Base-by-base conservation (phyloP, 1,139 yeast genomes). In the Chernovozyma aurita region DNA sequence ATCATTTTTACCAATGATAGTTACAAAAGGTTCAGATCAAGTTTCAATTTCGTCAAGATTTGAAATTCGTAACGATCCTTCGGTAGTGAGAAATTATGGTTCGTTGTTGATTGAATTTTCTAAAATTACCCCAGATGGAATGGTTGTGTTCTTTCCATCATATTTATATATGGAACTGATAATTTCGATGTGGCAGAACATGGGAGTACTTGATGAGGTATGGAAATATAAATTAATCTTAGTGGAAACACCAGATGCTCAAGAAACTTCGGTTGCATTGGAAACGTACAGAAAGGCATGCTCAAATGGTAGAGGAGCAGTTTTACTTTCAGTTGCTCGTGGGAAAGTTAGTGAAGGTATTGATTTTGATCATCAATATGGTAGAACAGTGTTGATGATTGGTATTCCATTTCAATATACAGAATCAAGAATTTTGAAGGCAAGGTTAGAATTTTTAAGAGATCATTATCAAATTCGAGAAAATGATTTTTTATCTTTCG, bases 171-270 rank as follows among this genome's bases (percentile, higher is more conserved):
- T 92, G 98, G 99, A 92, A 59, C 85, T 95, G 49, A 92, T 92
- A 51, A 92, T 90, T 33, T 85, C 96, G 2, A 90, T 87, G 85
- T 92, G 98, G 98, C 98, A 92, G 61, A 80, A 80, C 17, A 92
- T 92, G 97, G 97, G 98, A 34, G 92, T 92, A 29, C 64, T 92
- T 47, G 98, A 92, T 58, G 97, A 94, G 57, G 97, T 94, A 11
- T 94, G 98, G 98, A 90, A 92, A 58, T 88, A 92, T 57, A 92
- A 92, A 56, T 70, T 92, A 46, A 90, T 92, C 47, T 65, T 92
- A 31, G 97, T 94, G n/a, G 99, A 92, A 59, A 92, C 99, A 0
- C 99, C 99, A 0, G 99, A 92, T 74, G 95, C 97, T 1, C 99
- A 94, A 58, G 99, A 94, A 58, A 92, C 99, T 0, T 84, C 96